These are phyloP conservation scores for Verbena officinalis DNA, from an alignment of 257 asterid genomes.

Conservation along the genomic window DNA sequence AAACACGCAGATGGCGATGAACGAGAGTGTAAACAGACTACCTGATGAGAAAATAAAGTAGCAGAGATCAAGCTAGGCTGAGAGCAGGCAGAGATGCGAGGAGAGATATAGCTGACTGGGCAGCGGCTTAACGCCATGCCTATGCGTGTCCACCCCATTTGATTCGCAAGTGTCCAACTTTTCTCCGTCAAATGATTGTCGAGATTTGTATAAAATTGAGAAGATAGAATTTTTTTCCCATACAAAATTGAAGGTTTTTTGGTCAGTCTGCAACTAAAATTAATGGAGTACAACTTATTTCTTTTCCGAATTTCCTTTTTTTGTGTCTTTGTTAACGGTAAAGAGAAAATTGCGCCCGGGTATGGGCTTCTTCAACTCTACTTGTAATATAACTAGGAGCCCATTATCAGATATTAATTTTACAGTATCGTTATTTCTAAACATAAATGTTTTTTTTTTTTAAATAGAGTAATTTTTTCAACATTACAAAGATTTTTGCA, in stretches of 20 bases:
- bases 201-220: neutral
- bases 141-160: conserved; percentile 42
- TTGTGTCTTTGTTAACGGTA: neutral
- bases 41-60: conserved; percentile 40
- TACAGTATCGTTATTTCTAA: too few species aligned
- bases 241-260: neutral
- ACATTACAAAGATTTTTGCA: too few species aligned
- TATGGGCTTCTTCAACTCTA: neutral
- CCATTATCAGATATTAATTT: too few species aligned
- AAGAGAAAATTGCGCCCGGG: neutral
- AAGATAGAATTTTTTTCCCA: neutral
- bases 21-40: conserved; percentile 13
- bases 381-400: too few species aligned
- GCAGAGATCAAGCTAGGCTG: conserved; percentile 27
- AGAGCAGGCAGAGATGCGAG: conserved; percentile 22
- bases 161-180: conserved; percentile 34
- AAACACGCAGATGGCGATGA: conserved; percentile 20
- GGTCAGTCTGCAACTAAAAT: conserved; percentile 1
- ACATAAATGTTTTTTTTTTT: too few species aligned
- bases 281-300: neutral
- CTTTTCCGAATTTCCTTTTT: neutral
- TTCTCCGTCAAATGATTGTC: neutral
- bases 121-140: conserved; percentile 38
- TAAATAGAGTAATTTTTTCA: too few species aligned
- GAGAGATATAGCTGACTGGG: conserved; percentile 36